Percentiles rank a stretch among this genome's conserved stretches.
Conservation (phyloP, 306 rosid genomes). For the Ormosia semicastrata region DNA sequence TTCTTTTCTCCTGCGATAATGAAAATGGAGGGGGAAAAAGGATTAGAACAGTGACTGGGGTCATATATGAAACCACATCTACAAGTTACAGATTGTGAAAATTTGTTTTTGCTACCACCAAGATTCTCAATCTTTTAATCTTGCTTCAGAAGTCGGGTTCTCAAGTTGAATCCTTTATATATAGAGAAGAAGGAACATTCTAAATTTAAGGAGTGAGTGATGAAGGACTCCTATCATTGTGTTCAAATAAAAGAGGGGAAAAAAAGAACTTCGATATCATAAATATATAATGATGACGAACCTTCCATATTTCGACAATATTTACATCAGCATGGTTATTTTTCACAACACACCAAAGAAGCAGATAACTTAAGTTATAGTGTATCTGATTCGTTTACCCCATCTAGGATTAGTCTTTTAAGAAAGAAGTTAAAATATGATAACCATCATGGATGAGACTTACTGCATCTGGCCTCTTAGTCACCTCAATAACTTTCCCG, state of each 20-base stretch:
- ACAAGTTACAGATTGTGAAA: background rate
- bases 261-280: background rate
- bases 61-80: background rate
- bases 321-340: background rate
- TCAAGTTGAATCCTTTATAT: constrained; percentile 9
- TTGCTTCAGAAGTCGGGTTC: constrained; percentile 1
- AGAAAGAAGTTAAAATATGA: background rate
- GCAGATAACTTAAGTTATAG: background rate
- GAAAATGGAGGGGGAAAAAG: background rate
- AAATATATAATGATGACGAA: background rate
- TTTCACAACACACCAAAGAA: background rate
- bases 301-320: background rate
- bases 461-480: constrained; percentile 45
- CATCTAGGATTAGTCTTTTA: background rate
- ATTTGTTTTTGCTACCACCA: background rate
- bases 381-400: background rate
- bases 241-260: background rate
- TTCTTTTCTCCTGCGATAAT: constrained; percentile 57
- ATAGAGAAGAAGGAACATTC: background rate
- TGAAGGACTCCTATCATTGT: background rate
- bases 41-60: constrained; percentile 7
- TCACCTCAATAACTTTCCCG: constrained; percentile 29
- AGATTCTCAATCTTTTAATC: background rate
- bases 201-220: background rate
- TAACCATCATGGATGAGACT: constrained; percentile 22